Evolutionary conservation across 1,284 basidiomycete species (phyloP).

Genomic region (Golubevia sp.): DNA sequence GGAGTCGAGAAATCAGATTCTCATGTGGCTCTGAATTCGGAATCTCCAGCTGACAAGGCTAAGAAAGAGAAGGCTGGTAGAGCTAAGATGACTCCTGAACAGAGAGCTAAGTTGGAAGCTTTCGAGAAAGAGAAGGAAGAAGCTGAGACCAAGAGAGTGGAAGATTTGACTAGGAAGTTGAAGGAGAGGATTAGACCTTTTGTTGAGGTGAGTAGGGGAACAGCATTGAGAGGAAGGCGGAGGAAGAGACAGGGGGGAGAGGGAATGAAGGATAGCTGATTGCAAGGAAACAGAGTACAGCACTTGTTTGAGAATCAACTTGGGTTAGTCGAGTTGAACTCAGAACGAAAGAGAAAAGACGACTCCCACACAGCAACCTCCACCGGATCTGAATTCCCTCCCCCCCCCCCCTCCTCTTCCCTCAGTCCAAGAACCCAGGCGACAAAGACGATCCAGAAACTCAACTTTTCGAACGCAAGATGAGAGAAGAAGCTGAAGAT

Average conservation of each 20-base stretch:
- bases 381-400: no score
- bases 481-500: slow-evolving; percentile 88
- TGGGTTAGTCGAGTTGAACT: no score
- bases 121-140: slow-evolving; percentile 60
- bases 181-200: slow-evolving; percentile 60
- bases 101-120: slow-evolving; percentile 63
- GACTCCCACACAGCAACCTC: no score
- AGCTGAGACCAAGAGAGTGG: slow-evolving; percentile 52
- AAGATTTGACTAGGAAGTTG: slow-evolving; percentile 52
- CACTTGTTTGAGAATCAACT: no score
- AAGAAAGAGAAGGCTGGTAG: slow-evolving; percentile 65
- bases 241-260: no score
- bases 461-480: slow-evolving; percentile 70
- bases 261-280: no score
- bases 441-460: slow-evolving; percentile 79
- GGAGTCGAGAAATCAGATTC: slow-evolving; percentile 9
- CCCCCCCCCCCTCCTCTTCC: no score
- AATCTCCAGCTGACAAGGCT: slow-evolving; percentile 21
- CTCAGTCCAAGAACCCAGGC: slow-evolving; percentile 85
- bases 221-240: no score
- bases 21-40: slow-evolving; percentile 1
- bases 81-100: slow-evolving; percentile 76
- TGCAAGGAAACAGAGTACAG: no score
- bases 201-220: slow-evolving; percentile 23
- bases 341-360: slow-evolving; percentile 68